phyloP scores from a whole-genome alignment of 2,329 filamentous ascomycete genomes.

The Colletotrichum melonis region DNA sequence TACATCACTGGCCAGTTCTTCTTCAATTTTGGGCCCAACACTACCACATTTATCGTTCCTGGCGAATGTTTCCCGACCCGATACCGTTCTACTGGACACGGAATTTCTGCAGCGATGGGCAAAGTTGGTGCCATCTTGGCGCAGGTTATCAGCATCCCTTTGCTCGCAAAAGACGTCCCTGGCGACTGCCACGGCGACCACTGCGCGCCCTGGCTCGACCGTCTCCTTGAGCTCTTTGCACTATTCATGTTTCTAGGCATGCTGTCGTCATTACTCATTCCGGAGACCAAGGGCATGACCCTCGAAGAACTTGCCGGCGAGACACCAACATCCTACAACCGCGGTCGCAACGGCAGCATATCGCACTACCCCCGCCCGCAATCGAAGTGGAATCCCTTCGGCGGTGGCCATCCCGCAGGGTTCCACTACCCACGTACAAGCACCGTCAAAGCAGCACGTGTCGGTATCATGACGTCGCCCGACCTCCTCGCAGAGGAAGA shows the following conservation, averaged over 20 bases:
- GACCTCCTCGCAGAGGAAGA: slow-evolving; percentile 45
- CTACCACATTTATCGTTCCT: slow-evolving; percentile 73
- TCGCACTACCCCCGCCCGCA: slow-evolving; percentile 45
- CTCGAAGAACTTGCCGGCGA: slow-evolving; percentile 79
- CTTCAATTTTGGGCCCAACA: slow-evolving; percentile 75
- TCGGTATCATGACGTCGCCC: slow-evolving; percentile 58
- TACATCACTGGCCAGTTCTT: slow-evolving; percentile 75
- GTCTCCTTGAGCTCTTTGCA: slow-evolving; percentile 82
- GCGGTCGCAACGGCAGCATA: slow-evolving; percentile 63
- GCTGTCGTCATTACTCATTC: slow-evolving; percentile 77
- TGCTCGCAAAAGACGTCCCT: slow-evolving; percentile 67
- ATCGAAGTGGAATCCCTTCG: slow-evolving; percentile 58
- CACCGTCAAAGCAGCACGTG: slow-evolving; percentile 44
- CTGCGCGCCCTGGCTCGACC: slow-evolving; percentile 73
- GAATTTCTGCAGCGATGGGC: slow-evolving; percentile 73
- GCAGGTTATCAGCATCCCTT: slow-evolving; percentile 72
- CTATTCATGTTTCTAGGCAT: slow-evolving; percentile 83
- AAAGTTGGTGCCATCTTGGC: slow-evolving; percentile 77
- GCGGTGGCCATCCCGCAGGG: slow-evolving; percentile 62
- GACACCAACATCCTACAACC: slow-evolving; percentile 68
- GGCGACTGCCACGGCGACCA: slow-evolving; percentile 59
- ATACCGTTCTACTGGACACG: slow-evolving; percentile 72
- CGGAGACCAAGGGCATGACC: slow-evolving; percentile 80
- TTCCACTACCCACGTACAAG: slow-evolving; percentile 57
- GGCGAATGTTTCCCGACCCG: slow-evolving; percentile 74